These are phyloP conservation scores for Fraxinus paxiana DNA, from an alignment of 305 asterid genomes.

Conservation along the genomic window DNA sequence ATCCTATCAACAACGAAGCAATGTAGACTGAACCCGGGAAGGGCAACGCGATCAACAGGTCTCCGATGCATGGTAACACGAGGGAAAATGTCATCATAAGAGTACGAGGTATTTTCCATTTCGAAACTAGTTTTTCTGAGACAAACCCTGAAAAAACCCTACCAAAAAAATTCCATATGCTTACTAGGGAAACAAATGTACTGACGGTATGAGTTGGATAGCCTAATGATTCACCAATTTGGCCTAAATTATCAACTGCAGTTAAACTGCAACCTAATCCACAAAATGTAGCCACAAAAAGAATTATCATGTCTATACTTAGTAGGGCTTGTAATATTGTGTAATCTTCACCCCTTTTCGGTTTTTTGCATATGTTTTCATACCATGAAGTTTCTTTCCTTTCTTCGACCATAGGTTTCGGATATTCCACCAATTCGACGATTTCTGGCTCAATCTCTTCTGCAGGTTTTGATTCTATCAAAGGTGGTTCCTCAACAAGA, in stretches of 20 bases:
- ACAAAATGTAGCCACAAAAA: constrained; percentile 43
- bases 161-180: constrained; percentile 48
- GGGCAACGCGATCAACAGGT: constrained; percentile 38
- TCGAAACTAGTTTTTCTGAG: constrained; percentile 29
- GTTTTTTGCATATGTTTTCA: constrained; percentile 28
- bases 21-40: constrained; percentile 32
- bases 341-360: constrained; percentile 53
- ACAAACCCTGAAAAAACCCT: constrained; percentile 39
- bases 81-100: constrained; percentile 40
- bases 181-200: constrained; percentile 48
- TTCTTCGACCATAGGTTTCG: constrained; percentile 2
- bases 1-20: constrained; percentile 37
- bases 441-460: constrained; percentile 7
- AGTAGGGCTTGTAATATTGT: constrained; percentile 43
- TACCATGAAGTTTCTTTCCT: constrained; percentile 16
- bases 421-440: not conserved
- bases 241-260: constrained; percentile 50
- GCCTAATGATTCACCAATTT: constrained; percentile 48
- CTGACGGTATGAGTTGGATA: constrained; percentile 35
- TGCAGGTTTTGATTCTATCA: not conserved
- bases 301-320: constrained; percentile 40
- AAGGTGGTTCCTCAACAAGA: constrained; percentile 28
- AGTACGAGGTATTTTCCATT: constrained; percentile 39
- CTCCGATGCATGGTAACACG: constrained; percentile 32
- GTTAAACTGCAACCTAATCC: constrained; percentile 45